phyloP scores from a whole-genome alignment of 305 asterid genomes.

The Fraxinus albicans region DNA sequence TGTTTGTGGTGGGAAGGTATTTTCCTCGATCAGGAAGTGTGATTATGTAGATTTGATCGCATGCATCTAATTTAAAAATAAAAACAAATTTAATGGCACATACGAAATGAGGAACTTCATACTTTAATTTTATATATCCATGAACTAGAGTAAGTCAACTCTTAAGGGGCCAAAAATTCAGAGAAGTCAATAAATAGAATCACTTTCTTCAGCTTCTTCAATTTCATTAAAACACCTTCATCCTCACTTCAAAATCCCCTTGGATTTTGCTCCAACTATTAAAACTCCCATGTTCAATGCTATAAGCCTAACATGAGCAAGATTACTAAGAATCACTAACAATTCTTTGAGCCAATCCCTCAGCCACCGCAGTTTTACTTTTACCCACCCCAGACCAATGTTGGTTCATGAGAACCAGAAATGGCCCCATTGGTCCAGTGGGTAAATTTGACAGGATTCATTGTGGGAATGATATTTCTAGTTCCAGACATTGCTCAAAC shows the following conservation, averaged over 20 bases:
- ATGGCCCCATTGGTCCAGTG: constrained; percentile 64
- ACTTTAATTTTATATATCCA: background rate
- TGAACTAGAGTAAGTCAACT: background rate
- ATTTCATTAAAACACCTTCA: constrained; percentile 77
- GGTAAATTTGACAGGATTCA: constrained; percentile 72
- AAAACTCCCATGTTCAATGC: constrained; percentile 87
- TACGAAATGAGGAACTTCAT: background rate
- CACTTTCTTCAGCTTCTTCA: constrained; percentile 80
- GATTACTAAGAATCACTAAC: constrained; percentile 67
- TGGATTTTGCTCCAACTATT: constrained; percentile 72
- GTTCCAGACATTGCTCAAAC: background rate
- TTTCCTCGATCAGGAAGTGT: too few relatives aligned
- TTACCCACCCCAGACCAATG: constrained; percentile 88
- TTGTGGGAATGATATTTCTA: background rate
- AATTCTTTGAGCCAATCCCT: constrained; percentile 80
- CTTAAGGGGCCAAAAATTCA: background rate
- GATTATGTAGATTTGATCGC: background rate
- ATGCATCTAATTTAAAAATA: background rate
- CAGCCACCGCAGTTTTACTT: constrained; percentile 78
- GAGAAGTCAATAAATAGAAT: constrained; percentile 54
- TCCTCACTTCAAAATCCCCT: constrained; percentile 82
- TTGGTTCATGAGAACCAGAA: constrained; percentile 55
- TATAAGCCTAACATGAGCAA: constrained; percentile 68
- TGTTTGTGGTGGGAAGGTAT: too few relatives aligned
- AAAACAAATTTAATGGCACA: background rate